Evolutionary conservation across 192 early-diverging fungal species (phyloP).

Genomic region (Cetraspora pellucida): DNA sequence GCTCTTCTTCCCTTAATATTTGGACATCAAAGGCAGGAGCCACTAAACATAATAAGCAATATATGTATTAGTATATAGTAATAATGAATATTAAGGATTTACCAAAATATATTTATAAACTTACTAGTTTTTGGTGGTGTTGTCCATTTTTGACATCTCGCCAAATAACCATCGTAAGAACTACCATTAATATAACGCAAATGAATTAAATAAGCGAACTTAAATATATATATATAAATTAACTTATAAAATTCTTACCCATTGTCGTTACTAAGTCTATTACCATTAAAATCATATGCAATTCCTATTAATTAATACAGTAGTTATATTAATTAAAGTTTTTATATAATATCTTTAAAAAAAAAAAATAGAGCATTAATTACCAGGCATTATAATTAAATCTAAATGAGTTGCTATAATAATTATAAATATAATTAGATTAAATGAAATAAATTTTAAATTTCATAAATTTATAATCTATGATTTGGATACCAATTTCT

Average conservation of each 20-base stretch:
- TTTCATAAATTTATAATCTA: too few relatives aligned
- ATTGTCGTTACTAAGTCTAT: constrained; percentile 28
- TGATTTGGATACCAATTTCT: constrained; percentile 59
- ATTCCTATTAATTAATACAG: background rate
- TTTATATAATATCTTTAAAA: background rate
- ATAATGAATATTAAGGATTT: background rate
- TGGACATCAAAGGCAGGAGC: constrained; percentile 29
- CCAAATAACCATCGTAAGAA: constrained; percentile 26
- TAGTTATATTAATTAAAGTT: too few relatives aligned
- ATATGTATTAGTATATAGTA: background rate
- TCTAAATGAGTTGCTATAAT: constrained; percentile 27
- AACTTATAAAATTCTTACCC: constrained; percentile 1
- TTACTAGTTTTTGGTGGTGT: constrained; percentile 27
- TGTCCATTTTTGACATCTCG: constrained; percentile 1
- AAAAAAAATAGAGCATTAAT: background rate
- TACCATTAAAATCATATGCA: constrained; percentile 21
- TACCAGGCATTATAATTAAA: constrained; percentile 34
- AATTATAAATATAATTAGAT: background rate
- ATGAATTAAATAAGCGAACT: background rate
- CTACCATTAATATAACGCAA: background rate
- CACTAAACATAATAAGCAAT: constrained; percentile 12
- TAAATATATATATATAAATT: background rate
- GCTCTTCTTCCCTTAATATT: constrained; percentile 2
- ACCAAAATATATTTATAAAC: background rate
- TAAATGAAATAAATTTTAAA: background rate